phyloP scores from a whole-genome alignment of 345 rosid genomes.

The Eucalyptus sp. region DNA sequence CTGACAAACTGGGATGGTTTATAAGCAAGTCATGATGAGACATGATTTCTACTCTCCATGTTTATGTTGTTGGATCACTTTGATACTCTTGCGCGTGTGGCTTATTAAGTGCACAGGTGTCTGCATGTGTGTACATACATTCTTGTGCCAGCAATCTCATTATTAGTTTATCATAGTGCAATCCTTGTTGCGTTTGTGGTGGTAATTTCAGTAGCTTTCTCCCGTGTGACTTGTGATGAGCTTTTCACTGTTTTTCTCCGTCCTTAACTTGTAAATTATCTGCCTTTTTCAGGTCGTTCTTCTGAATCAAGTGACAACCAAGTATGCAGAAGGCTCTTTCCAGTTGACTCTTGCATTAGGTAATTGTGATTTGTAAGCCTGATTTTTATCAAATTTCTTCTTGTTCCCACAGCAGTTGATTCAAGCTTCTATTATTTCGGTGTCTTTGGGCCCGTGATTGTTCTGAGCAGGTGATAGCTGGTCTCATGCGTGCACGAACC shows the following conservation, averaged over 20 bases:
- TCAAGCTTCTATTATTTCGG: not conserved
- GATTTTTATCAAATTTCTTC: not conserved
- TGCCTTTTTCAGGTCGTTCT: conserved; percentile 49
- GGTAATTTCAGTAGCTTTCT: not conserved
- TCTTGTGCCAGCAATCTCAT: not conserved
- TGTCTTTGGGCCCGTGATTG: not conserved
- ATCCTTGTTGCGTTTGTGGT: not conserved
- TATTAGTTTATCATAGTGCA: not conserved
- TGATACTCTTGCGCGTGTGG: not conserved
- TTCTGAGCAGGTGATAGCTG: conserved; percentile 75
- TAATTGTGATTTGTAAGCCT: conserved; percentile 1
- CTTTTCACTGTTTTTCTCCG: not conserved
- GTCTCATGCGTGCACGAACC: conserved; percentile 87
- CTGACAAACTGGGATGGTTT: not conserved
- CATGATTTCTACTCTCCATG: not conserved
- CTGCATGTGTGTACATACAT: not conserved
- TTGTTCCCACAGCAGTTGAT: not conserved
- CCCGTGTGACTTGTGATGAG: not conserved
- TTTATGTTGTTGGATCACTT: not conserved
- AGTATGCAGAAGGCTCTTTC: conserved; percentile 62
- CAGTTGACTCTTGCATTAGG: conserved; percentile 87
- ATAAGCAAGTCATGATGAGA: not conserved
- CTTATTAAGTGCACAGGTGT: not conserved
- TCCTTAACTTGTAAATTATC: not conserved
- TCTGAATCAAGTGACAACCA: conserved; percentile 85